A percentile compares a stretch with the other conserved stretches of the same genome.
phyloP scores from a whole-genome alignment of 2,329 filamentous ascomycete genomes.

The Aureobasidium sp. region DNA sequence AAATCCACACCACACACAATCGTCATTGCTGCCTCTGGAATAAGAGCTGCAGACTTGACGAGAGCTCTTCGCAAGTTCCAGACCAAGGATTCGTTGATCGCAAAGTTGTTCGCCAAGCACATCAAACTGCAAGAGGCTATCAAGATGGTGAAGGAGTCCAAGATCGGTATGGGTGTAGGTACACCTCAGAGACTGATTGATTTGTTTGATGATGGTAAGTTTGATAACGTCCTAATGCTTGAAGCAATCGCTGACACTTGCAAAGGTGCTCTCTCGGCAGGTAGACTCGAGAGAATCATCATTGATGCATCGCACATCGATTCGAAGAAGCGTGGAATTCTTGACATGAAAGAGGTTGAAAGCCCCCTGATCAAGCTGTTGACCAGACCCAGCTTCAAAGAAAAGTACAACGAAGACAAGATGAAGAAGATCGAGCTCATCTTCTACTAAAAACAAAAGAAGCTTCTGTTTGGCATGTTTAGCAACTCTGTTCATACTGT shows the following conservation, averaged over 20 bases:
- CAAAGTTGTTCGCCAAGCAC: constrained; percentile 96
- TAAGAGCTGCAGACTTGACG: constrained; percentile 77
- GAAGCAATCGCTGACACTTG: constrained; percentile 4
- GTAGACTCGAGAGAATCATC: constrained; percentile 67
- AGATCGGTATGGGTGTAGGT: constrained; percentile 78
- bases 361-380: constrained; percentile 70
- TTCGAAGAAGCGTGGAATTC: constrained; percentile 83
- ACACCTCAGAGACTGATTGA: constrained; percentile 78
- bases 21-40: constrained; percentile 73
- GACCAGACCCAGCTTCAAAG: constrained; percentile 59
- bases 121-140: constrained; percentile 89
- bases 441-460: constrained; percentile 47
- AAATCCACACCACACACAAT: constrained; percentile 65
- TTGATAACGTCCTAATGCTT: neutral
- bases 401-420: constrained; percentile 47
- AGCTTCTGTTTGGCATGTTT: neutral
- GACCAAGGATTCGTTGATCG: constrained; percentile 65
- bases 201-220: constrained; percentile 67
- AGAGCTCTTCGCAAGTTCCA: constrained; percentile 71
- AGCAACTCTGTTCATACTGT: neutral
- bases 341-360: constrained; percentile 93
- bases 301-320: constrained; percentile 91
- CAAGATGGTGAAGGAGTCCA: constrained; percentile 58
- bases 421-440: constrained; percentile 49
- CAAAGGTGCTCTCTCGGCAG: constrained; percentile 59